These are phyloP conservation scores for Heritiera littoralis DNA, from an alignment of 345 rosid genomes.

Conservation along the genomic window DNA sequence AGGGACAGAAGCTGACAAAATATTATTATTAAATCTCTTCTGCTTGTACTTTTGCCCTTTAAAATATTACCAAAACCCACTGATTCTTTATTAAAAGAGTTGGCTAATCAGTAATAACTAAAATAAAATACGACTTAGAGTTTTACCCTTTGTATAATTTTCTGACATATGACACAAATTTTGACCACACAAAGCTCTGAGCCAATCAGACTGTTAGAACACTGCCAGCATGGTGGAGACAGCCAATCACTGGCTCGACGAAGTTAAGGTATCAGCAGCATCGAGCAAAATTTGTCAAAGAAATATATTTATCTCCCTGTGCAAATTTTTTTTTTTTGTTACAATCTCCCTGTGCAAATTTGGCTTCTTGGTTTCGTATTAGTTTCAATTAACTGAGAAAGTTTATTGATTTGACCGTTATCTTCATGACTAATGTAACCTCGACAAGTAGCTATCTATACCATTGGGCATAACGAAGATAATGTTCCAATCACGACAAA, in stretches of 20 bases:
- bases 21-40: background rate
- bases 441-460: background rate
- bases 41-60: background rate
- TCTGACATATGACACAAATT: conserved; percentile 48
- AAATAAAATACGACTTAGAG: conserved; percentile 22
- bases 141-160: conserved; percentile 43
- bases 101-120: conserved; percentile 32
- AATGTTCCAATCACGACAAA: background rate
- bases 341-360: too few relatives aligned
- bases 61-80: conserved; percentile 2
- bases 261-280: conserved; percentile 70
- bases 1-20: conserved; percentile 1
- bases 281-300: background rate
- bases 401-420: conserved; percentile 57
- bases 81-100: conserved; percentile 33
- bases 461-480: background rate
- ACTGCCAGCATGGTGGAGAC: conserved; percentile 56
- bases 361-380: conserved; percentile 53
- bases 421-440: background rate
- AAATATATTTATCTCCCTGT: too few relatives aligned
- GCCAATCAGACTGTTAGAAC: conserved; percentile 58
- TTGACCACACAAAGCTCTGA: conserved; percentile 34
- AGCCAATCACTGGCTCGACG: conserved; percentile 83
- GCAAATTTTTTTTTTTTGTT: too few relatives aligned
- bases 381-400: conserved; percentile 45